Evolutionary conservation across 2,329 filamentous ascomycete genomes (phyloP), one percentile per base, ranked within the genome.

Genomic region (Fusarium nodosum): DNA sequence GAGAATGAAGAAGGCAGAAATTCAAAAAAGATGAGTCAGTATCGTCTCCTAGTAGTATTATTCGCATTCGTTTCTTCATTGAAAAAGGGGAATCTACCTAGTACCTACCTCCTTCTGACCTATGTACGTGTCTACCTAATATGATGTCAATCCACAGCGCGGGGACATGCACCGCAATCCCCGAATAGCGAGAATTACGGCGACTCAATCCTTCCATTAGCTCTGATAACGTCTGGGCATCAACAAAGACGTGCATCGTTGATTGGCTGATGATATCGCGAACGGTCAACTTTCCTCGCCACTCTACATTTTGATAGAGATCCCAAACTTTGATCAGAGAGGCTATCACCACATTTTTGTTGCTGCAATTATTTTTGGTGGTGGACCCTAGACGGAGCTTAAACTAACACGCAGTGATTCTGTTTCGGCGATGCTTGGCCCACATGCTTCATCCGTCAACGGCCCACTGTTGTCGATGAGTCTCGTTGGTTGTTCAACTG

Each of bases 71-170:
- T 34, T 26, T 26, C 30, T 39, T 44, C 31, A 26, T n/a, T 34
- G n/a, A 57, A 31, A 18, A 42, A 26, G 36, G 41, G 58, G 30
- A 45, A 64, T 53, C 16, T 38, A 46, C 12, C 15, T 18, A n/a
- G n/a, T n/a, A 34, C 33, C 31, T 33, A 33, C 31, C 31, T 28
- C 26, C 26, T 28, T 28, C 28, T 11, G 10, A 30, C 28, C 28
- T 36, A n/a, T 16, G 8, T 36, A n/a, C 34, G 8, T 36, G 28
- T 10, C 18, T 30, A 51, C 22, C 39, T 28, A 61, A 55, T 46
- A 70, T 70, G 68, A 70, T 70, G 68, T 65, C 67, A 70, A 64
- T 65, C 36, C 52, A 51, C 39, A 48, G 41, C 60, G 60, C 39
- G 62, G 66, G 66, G 47, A 41, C 41, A 64, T 44, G 39, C 38